Percentiles rank a stretch among this genome's conserved stretches.
These are phyloP conservation scores for Raddia distichophylla DNA, from an alignment of 176 grass and related monocot species.

Conservation along the genomic window DNA sequence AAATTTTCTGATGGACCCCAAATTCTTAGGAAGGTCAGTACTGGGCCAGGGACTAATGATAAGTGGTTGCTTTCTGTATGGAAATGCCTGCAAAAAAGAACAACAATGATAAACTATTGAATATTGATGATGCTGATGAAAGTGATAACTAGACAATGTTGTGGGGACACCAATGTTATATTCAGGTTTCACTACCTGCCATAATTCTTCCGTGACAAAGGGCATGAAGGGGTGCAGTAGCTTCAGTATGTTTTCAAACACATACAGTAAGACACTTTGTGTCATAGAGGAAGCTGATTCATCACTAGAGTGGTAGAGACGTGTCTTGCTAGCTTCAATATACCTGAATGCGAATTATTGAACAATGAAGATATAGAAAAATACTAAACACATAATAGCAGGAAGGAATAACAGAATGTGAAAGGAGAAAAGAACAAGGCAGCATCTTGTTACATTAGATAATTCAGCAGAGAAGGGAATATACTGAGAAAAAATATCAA, in stretches of 20 bases:
- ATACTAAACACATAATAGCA: not conserved
- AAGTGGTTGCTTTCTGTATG: constrained; percentile 79
- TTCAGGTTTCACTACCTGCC: constrained; percentile 74
- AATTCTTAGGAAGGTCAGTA: constrained; percentile 75
- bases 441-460: constrained; percentile 18
- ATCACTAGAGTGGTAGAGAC: constrained; percentile 78
- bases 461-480: not conserved
- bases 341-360: constrained; percentile 62
- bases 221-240: constrained; percentile 97
- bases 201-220: constrained; percentile 98
- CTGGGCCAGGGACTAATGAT: constrained; percentile 82
- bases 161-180: not conserved
- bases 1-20: constrained; percentile 85
- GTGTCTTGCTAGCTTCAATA: constrained; percentile 97
- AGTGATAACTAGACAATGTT: constrained; percentile 15
- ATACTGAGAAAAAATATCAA: not conserved
- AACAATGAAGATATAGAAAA: not conserved
- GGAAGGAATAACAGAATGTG: not conserved
- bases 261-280: constrained; percentile 83
- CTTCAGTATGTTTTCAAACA: constrained; percentile 97
- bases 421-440: constrained; percentile 26
- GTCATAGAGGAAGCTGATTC: constrained; percentile 56
- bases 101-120: constrained; percentile 31
- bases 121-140: constrained; percentile 14
- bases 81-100: constrained; percentile 71